A percentile compares a stretch with the other conserved stretches of the same genome.
phyloP scores from a whole-genome alignment of 768 basidiomycete species.

The Saitozyma sp. region DNA sequence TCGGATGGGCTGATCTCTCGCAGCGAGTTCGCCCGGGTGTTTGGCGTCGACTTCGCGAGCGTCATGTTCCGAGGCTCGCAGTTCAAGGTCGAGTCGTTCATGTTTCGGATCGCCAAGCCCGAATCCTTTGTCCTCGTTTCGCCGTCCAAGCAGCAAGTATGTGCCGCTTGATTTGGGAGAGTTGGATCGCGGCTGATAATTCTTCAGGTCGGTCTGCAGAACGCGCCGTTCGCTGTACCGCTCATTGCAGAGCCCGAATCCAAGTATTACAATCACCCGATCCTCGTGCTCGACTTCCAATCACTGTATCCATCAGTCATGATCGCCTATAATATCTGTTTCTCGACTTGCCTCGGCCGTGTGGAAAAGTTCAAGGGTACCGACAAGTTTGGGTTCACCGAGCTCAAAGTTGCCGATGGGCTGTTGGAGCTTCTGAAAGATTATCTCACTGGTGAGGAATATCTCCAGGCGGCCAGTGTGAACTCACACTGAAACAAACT shows the following conservation, averaged over 20 bases:
- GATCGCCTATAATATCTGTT: conserved; percentile 92
- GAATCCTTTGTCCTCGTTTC: conserved; percentile 89
- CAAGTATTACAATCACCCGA: conserved; percentile 86
- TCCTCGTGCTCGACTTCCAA: conserved; percentile 93
- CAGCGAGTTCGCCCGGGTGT: conserved; percentile 96
- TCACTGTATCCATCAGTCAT: conserved; percentile 95
- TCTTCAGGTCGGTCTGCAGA: conserved; percentile 84
- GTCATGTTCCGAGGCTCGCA: conserved; percentile 94
- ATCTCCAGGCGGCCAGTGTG: not conserved
- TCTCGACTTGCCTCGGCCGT: conserved; percentile 89
- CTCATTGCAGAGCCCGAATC: conserved; percentile 93
- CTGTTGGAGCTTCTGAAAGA: conserved; percentile 69
- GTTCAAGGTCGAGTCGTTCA: conserved; percentile 98
- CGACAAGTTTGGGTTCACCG: conserved; percentile 80
- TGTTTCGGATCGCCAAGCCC: conserved; percentile 96
- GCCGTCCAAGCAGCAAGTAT: conserved; percentile 79
- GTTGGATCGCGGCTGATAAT: not conserved
- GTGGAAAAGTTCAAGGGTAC: conserved; percentile 80
- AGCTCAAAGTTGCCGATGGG: conserved; percentile 68
- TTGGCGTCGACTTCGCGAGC: conserved; percentile 95
- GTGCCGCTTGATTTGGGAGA: conserved; percentile 24
- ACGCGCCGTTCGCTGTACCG: conserved; percentile 88
- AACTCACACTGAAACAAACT: not conserved
- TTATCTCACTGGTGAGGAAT: conserved; percentile 68
- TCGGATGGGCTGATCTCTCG: not conserved